Evolutionary conservation across 139 green algal species (phyloP), one percentile per base, ranked within the genome.

Genomic region (Zygnema cylindricum): DNA sequence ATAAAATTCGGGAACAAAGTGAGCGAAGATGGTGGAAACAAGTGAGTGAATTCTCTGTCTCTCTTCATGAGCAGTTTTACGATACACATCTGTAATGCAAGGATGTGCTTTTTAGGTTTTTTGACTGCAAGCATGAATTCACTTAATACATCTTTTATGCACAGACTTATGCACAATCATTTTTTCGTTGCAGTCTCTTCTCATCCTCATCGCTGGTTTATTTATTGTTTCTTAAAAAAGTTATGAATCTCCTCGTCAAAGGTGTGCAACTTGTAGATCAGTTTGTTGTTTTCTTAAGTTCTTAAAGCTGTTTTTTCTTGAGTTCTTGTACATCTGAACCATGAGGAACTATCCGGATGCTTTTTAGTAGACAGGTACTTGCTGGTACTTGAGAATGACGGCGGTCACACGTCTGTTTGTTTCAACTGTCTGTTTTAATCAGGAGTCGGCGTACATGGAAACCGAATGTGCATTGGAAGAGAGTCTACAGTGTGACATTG

Each of bases 21-120:
- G 16, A 96, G 93, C 84, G 93, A 96, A 23, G 95, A 98, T 55
- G 96, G 95, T 38, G 95, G 92, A 69, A 97, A 98, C 86, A 96
- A 93, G 95, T 98, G 49, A 84, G 92, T n/a, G n/a, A n/a, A n/a
- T n/a, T 69, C 30, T 30, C 57, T 35, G 30, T 25, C 30, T 73
- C 57, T 73, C 57, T n/a, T n/a, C n/a, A n/a, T 73, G 57, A 73
- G 30, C 57, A 35, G 57, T 30, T 73, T 73, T 73, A 30, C 57
- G 30, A 25, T 73, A 30, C 57, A 73, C 25, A 30, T 35, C 25
- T 35, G 30, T 35, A 73, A 73, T 73, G 25, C 25, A 25, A 73
- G 57, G 30, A 30, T 35, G 57, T 25, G 30, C 25, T 73, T 25
- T 30, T 73, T 30, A 73, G 25, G 30, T 30, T 73, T 73, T 30